phyloP scores from a whole-genome alignment of 345 rosid genomes.

The Nasturtium officinale region DNA sequence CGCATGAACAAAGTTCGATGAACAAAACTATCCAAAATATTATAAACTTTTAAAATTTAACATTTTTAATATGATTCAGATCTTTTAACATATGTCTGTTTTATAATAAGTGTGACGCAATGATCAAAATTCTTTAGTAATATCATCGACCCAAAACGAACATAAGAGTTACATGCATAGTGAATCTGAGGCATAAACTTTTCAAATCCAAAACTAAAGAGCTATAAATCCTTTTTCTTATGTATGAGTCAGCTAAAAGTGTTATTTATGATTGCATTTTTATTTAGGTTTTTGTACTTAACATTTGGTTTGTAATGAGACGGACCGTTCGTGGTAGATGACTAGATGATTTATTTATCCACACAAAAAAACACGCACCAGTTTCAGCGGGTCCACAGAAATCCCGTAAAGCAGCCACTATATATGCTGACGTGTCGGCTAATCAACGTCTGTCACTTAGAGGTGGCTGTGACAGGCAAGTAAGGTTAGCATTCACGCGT shows the following conservation, averaged over 20 bases:
- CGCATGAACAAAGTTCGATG: too few relatives aligned
- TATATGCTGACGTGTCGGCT: conserved; percentile 38
- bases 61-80: too few relatives aligned
- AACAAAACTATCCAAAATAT: too few relatives aligned
- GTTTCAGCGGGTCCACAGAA: conserved; percentile 19
- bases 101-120: too few relatives aligned
- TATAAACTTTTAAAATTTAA: too few relatives aligned
- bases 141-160: not conserved
- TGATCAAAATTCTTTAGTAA: too few relatives aligned
- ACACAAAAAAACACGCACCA: conserved; percentile 36
- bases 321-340: conserved; percentile 10
- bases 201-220: not conserved
- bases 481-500: conserved; percentile 39
- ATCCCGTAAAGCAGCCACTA: conserved; percentile 31
- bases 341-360: not conserved
- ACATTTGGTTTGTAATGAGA: not conserved
- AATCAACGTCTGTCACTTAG: conserved; percentile 21
- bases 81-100: too few relatives aligned
- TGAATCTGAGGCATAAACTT: not conserved
- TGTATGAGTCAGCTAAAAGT: not conserved
- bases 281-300: not conserved
- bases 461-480: not conserved
- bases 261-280: not conserved
- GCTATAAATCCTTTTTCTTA: not conserved
- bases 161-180: not conserved